Percentiles rank a stretch among this genome's conserved stretches.
These are phyloP conservation scores for Venturia effusa DNA, from an alignment of 2,329 filamentous ascomycete species.

Conservation along the genomic window DNA sequence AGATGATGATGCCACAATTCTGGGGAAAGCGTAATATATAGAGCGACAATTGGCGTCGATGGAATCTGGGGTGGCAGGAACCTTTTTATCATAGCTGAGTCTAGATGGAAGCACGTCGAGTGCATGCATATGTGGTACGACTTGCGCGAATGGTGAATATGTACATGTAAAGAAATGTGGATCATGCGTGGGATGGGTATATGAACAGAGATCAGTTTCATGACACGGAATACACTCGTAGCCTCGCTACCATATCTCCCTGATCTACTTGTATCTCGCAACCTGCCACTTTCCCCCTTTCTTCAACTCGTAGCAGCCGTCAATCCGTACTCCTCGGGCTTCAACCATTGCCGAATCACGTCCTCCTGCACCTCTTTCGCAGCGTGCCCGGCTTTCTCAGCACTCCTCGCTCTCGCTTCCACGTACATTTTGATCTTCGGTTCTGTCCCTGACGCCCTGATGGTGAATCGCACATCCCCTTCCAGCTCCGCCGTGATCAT, in stretches of 20 bases:
- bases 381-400: slow-evolving; percentile 30
- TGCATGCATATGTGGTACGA: not conserved
- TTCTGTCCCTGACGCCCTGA: slow-evolving; percentile 52
- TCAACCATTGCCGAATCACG: slow-evolving; percentile 40
- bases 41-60: not conserved
- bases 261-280: too few species aligned
- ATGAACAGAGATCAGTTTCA: not conserved
- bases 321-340: slow-evolving; percentile 18
- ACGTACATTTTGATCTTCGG: slow-evolving; percentile 55
- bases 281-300: too few species aligned
- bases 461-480: slow-evolving; percentile 45
- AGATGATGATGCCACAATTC: not conserved
- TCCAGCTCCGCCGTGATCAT: slow-evolving; percentile 55
- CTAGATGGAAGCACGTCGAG: not conserved
- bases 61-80: not conserved
- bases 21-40: not conserved
- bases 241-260: too few species aligned
- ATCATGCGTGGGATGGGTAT: not conserved
- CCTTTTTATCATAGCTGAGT: not conserved
- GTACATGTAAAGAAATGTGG: not conserved
- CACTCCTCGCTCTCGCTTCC: slow-evolving; percentile 33
- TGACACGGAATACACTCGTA: too few species aligned
- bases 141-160: not conserved
- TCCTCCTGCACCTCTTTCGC: slow-evolving; percentile 36
- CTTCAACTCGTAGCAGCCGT: not conserved